A percentile compares a stretch with the other conserved stretches of the same genome.
phyloP scores from a whole-genome alignment of 805 yeast species.

The Lachancea meyersii region DNA sequence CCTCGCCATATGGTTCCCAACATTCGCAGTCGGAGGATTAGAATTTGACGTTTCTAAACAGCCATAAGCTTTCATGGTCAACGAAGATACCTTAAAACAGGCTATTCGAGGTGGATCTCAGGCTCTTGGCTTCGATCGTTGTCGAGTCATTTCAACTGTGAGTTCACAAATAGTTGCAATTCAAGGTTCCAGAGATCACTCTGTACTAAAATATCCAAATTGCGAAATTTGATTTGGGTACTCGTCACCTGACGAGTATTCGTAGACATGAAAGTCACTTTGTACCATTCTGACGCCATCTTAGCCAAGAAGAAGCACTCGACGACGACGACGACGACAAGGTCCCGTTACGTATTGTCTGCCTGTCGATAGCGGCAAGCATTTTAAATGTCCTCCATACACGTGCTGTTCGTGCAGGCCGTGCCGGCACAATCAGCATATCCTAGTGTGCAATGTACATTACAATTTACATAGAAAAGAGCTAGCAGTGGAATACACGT shows the following conservation, averaged over 20 bases:
- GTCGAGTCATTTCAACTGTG: not conserved
- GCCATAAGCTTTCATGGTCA: not conserved
- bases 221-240: too few relatives aligned
- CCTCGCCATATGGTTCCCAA: slow-evolving; percentile 51
- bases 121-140: not conserved
- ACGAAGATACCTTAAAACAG: not conserved
- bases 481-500: slow-evolving; percentile 8
- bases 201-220: not conserved
- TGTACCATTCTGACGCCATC: slow-evolving; percentile 14
- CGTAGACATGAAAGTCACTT: not conserved
- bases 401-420: not conserved
- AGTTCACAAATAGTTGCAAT: not conserved
- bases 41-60: not conserved
- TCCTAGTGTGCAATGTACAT: slow-evolving; percentile 10
- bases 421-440: not conserved
- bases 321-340: too few relatives aligned
- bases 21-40: slow-evolving; percentile 29
- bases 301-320: too few relatives aligned
- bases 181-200: not conserved
- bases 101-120: not conserved
- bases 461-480: slow-evolving; percentile 13
- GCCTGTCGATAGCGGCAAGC: not conserved
- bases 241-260: too few relatives aligned
- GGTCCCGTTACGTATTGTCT: too few relatives aligned
- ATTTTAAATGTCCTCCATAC: not conserved